Conservation (phyloP, 257 asterid genomes). For the Nicotiana tomentosiformis region DNA sequence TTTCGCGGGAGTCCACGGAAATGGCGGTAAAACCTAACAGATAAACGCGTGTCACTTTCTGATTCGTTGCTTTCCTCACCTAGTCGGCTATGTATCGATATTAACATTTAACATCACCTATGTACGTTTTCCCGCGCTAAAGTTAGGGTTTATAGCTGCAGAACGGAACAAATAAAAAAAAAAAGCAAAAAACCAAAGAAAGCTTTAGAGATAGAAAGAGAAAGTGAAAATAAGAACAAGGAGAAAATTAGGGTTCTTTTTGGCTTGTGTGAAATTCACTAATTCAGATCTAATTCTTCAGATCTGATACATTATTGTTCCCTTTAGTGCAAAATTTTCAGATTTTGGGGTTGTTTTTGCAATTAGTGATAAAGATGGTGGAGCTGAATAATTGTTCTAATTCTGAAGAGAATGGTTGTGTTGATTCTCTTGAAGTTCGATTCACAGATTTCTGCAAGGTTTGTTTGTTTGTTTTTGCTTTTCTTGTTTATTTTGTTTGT, state of each 20-base stretch:
- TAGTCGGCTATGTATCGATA: slow-evolving; percentile 1
- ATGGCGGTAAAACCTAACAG: slow-evolving; percentile 1
- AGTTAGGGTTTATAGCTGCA: slow-evolving; percentile 7
- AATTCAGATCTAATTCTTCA: not conserved
- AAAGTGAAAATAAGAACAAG: not conserved
- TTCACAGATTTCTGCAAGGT: slow-evolving; percentile 73
- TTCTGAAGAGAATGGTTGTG: not conserved
- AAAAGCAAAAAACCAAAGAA: not conserved
- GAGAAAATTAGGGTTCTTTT: not conserved
- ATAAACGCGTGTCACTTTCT: not conserved
- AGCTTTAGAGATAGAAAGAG: not conserved
- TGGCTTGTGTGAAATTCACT: not conserved
- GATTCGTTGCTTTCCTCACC: not conserved
- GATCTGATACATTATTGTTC: not conserved
- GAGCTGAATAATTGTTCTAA: not conserved
- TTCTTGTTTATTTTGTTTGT: too few relatives aligned
- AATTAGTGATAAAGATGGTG: not conserved
- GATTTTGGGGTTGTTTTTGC: not conserved
- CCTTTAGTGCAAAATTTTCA: not conserved
- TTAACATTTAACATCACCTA: not conserved
- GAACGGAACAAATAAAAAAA: not conserved
- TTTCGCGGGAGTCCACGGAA: not conserved
- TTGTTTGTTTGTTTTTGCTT: slow-evolving; percentile 11
- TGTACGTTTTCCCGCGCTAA: slow-evolving; percentile 3
- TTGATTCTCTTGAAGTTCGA: slow-evolving; percentile 48